A percentile compares a stretch with the other conserved stretches of the same genome.
These are phyloP conservation scores for Tritrichomonas foetus DNA, from an alignment of 208 protist genomes.

Conservation along the genomic window DNA sequence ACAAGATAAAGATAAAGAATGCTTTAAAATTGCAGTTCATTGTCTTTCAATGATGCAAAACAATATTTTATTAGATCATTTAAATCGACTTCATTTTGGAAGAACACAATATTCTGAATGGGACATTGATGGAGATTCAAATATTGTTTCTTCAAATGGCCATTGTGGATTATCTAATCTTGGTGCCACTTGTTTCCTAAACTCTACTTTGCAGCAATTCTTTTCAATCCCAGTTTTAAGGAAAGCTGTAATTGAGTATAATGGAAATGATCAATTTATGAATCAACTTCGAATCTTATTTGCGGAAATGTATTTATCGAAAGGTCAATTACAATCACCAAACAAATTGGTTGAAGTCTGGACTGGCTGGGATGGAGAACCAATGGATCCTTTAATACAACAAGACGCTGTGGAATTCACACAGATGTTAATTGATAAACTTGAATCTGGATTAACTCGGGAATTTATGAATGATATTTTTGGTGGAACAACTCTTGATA, in stretches of 20 bases:
- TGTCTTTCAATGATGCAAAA: too few relatives aligned
- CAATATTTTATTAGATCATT: too few relatives aligned
- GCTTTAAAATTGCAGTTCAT: background rate
- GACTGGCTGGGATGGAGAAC: background rate
- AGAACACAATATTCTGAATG: background rate
- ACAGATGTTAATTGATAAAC: background rate
- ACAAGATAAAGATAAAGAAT: background rate
- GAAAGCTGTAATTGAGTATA: background rate
- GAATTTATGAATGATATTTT: background rate
- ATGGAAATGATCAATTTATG: background rate
- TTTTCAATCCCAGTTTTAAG: background rate
- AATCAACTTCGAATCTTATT: background rate
- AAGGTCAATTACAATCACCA: background rate
- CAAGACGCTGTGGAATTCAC: background rate
- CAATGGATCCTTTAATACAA: background rate
- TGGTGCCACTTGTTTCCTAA: background rate
- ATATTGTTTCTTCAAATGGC: background rate
- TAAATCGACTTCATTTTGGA: too few relatives aligned
- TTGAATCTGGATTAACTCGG: background rate
- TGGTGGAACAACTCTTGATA: background rate
- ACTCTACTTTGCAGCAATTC: conserved; percentile 26
- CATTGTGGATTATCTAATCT: background rate
- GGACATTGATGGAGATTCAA: conserved; percentile 26
- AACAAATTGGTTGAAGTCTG: background rate
- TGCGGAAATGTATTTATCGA: background rate